Percentiles rank a stretch among this genome's conserved stretches.
These are phyloP conservation scores for Trypanosoma boissoni DNA, from an alignment of 208 protist genomes.

Conservation along the genomic window DNA sequence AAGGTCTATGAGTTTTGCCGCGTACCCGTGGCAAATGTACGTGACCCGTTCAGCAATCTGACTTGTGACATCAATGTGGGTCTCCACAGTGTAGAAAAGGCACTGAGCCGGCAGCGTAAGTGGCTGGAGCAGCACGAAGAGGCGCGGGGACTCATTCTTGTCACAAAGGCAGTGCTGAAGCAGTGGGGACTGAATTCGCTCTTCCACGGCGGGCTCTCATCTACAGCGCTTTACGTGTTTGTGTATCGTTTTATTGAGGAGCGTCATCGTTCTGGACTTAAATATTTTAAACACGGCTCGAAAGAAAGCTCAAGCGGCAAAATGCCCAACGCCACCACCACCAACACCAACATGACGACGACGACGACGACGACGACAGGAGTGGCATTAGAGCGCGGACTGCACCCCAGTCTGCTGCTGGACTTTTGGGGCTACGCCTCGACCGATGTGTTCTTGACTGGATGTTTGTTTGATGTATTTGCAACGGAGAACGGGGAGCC, in stretches of 20 bases:
- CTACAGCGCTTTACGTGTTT: conserved; percentile 58
- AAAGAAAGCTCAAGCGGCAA: no score
- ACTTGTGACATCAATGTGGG: conserved; percentile 44
- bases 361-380: no score
- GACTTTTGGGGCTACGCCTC: conserved; percentile 54
- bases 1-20: conserved; percentile 48
- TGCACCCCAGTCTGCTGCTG: conserved; percentile 26
- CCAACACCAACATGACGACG: no score
- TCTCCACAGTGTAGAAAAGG: conserved; percentile 15
- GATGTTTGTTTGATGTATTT: conserved; percentile 55
- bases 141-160: conserved; percentile 34
- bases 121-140: conserved; percentile 29
- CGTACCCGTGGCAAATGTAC: conserved; percentile 45
- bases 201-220: conserved; percentile 51
- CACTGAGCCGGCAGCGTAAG: conserved; percentile 32
- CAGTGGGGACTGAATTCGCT: conserved; percentile 57
- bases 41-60: conserved; percentile 25
- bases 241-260: conserved; percentile 48
- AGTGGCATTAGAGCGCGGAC: background rate
- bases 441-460: conserved; percentile 33
- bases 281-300: no score
- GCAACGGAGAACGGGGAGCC: background rate
- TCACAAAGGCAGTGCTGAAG: conserved; percentile 55
- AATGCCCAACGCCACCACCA: no score
- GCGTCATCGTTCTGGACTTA: conserved; percentile 29